These are phyloP conservation scores for Thermoascus crustaceus DNA, from an alignment of 2,329 filamentous ascomycete species.

Conservation along the genomic window DNA sequence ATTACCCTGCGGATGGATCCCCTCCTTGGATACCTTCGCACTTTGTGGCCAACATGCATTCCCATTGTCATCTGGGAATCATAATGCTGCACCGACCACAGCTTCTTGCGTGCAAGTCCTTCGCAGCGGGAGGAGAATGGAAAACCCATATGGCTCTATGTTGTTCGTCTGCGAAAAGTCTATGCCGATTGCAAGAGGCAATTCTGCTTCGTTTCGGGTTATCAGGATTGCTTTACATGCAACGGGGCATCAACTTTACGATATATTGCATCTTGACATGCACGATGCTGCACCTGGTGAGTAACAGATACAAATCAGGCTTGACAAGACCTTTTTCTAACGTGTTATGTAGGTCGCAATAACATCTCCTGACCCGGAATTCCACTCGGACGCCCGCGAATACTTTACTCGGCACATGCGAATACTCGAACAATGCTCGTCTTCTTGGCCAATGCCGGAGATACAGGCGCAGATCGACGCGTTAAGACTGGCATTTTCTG, in stretches of 20 bases:
- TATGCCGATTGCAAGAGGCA: conserved; percentile 81
- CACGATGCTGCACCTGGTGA: conserved; percentile 84
- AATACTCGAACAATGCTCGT: conserved; percentile 76
- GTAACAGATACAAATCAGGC: conserved; percentile 27
- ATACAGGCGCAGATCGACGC: conserved; percentile 85
- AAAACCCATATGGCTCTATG: conserved; percentile 81
- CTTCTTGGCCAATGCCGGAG: conserved; percentile 79
- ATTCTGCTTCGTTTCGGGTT: conserved; percentile 69
- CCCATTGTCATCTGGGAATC: conserved; percentile 76
- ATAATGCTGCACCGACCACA: conserved; percentile 86
- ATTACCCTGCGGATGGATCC: conserved; percentile 68
- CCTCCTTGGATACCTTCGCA: conserved; percentile 79
- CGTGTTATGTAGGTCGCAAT: conserved; percentile 62
- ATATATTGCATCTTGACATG: conserved; percentile 90
- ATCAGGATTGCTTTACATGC: conserved; percentile 79
- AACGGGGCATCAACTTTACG: conserved; percentile 86
- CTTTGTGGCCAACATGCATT: conserved; percentile 81
- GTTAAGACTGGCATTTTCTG: conserved; percentile 83
- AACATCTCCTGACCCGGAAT: conserved; percentile 82
- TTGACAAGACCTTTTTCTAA: background rate
- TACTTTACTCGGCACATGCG: conserved; percentile 94
- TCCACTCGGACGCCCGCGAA: conserved; percentile 74
- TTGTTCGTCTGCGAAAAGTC: conserved; percentile 71
- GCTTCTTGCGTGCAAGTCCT: conserved; percentile 67
- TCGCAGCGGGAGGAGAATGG: conserved; percentile 64